phyloP scores from a whole-genome alignment of 139 green algal species.

The Chlorella ohadii region DNA sequence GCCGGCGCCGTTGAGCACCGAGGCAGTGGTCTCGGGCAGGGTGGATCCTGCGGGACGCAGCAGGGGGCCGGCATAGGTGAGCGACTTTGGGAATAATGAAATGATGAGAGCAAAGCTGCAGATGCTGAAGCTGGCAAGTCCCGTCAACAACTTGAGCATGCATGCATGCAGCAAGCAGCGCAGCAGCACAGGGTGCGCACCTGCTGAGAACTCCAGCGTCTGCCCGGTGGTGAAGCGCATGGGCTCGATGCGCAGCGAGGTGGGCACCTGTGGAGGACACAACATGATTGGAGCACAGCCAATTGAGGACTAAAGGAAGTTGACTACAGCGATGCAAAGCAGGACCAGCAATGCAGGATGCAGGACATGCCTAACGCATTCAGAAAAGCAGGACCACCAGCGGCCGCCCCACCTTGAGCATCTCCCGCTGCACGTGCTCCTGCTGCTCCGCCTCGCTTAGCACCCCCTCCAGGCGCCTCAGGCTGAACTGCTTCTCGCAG shows the following conservation, averaged over 20 bases:
- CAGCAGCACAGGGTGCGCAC: too few species aligned
- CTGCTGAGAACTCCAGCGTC: constrained; percentile 47
- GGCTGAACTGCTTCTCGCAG: constrained; percentile 43
- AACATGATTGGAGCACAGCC: too few species aligned
- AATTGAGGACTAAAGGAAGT: too few species aligned
- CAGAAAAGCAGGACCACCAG: too few species aligned
- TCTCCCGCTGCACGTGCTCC: constrained; percentile 57
- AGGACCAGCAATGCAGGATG: too few species aligned
- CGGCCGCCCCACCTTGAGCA: constrained; percentile 60
- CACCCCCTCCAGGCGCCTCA: constrained; percentile 65
- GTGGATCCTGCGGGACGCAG: constrained; percentile 31
- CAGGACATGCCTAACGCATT: too few species aligned
- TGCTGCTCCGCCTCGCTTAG: constrained; percentile 50
- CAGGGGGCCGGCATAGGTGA: too few species aligned
- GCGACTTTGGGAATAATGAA: too few species aligned
- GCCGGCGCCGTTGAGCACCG: constrained; percentile 50
- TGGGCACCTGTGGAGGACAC: constrained; percentile 50
- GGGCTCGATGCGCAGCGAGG: constrained; percentile 62
- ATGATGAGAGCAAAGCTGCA: too few species aligned
- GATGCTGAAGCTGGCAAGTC: too few species aligned
- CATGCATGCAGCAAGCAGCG: too few species aligned
- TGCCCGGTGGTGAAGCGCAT: constrained; percentile 50
- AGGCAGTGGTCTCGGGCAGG: constrained; percentile 65
- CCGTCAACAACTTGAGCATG: too few species aligned
- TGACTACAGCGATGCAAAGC: not conserved